Base-by-base conservation (phyloP, 192 early-diverging fungal genomes). In the Geranomyces michiganensis region DNA sequence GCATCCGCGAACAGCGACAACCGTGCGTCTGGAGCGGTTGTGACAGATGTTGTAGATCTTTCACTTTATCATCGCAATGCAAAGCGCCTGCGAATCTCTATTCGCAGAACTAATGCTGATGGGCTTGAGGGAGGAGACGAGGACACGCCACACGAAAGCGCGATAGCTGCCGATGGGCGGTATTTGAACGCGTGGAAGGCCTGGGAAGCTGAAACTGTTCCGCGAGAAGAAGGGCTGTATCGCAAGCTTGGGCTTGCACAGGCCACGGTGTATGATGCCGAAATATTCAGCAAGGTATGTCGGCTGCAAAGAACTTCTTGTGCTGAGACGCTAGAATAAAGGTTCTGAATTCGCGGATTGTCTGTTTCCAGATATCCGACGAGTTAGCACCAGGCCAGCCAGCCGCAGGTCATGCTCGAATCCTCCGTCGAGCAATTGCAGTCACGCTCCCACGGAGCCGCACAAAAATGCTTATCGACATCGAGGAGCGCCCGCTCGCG, bases 51-150 rank as follows among this genome's bases (percentile, higher is more conserved):
- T 21, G 62, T 64, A 9, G 21, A 64, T 41, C 62, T 64, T 41
- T 24, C 22, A 41, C 43, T 64, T 17, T 64, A 64, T 45, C 62
- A 64, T 45, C 32, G 62, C n/a, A 45, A 41, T 6, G 62, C 44
- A 1, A 64, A 46, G 62, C 17, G 58, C 7, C 31, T 60, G 17
- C 22, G 58, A 17, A 60, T 60, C 51, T 26, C 24, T 8, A 17
- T 53, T 15, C n/a, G 36, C 10, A 10, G 36, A 10, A 41, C 36
- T 10, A 41, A 3, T 41, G 36, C 36, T 41, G 36, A 41, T 41
- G 36, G 36, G 5, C 3, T 10, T 41, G 36, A 41, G 36, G 36
- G 10, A 41, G 36, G 10, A 41, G 36, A 7, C 36, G 36, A 41
- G 36, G 36, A 41, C 3, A 41, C 3, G 51, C 6, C 5, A 60